phyloP scores from a whole-genome alignment of 2,329 filamentous ascomycete genomes.

The Knoxdaviesia capensis region DNA sequence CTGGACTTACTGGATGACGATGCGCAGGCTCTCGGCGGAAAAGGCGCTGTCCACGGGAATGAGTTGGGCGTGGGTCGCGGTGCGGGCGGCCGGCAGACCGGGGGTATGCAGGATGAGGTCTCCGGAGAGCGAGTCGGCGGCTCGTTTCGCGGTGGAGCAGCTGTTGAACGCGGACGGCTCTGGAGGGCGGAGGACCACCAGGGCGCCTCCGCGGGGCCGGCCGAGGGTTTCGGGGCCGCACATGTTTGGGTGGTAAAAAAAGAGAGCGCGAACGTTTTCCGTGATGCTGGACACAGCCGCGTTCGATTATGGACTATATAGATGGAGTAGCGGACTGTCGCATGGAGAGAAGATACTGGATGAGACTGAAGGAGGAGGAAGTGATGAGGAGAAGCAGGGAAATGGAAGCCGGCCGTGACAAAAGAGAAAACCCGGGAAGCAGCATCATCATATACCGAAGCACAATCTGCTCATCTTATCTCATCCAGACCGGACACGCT shows the following conservation, averaged over 20 bases:
- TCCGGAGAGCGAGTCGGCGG: slow-evolving; percentile 8
- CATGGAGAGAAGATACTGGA: too few relatives aligned
- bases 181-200: slow-evolving; percentile 20
- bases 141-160: background rate
- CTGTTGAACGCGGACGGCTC: slow-evolving; percentile 1
- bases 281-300: background rate
- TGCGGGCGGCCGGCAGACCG: slow-evolving; percentile 14
- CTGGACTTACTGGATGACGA: slow-evolving; percentile 23
- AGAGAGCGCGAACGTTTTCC: background rate
- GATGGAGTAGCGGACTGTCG: background rate
- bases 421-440: too few relatives aligned
- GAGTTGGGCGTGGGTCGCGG: slow-evolving; percentile 22
- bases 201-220: slow-evolving; percentile 22
- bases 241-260: slow-evolving; percentile 12
- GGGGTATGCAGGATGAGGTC: slow-evolving; percentile 24
- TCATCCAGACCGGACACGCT: too few relatives aligned
- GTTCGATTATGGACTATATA: background rate
- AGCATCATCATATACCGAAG: too few relatives aligned
- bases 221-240: slow-evolving; percentile 22
- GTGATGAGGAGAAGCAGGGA: too few relatives aligned
- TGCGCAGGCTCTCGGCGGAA: slow-evolving; percentile 9
- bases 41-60: slow-evolving; percentile 11
- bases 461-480: too few relatives aligned
- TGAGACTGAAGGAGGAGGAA: too few relatives aligned
- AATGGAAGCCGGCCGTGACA: too few relatives aligned